phyloP scores from a whole-genome alignment of 352 stramenopile species.

The Pythium periplocum region DNA sequence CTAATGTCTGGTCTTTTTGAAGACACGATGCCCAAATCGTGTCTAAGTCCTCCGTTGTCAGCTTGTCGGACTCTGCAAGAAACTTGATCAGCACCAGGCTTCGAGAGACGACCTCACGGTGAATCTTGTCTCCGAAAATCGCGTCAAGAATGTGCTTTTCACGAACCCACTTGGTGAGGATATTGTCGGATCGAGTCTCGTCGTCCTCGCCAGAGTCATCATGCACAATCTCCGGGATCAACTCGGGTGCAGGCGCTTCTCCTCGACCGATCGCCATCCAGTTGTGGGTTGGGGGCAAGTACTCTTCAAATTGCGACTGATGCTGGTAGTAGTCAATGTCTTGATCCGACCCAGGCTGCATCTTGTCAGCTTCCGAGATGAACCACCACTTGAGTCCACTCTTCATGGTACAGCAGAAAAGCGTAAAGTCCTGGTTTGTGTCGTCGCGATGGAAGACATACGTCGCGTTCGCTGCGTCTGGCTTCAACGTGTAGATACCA shows the following conservation, averaged over 20 bases:
- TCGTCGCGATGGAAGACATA: constrained; percentile 73
- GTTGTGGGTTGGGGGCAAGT: constrained; percentile 82
- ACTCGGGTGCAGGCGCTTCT: constrained; percentile 56
- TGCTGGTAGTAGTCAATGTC: constrained; percentile 99
- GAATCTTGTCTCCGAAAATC: constrained; percentile 87
- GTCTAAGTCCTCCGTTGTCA: constrained; percentile 57
- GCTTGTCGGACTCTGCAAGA: constrained; percentile 71
- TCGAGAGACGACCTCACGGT: constrained; percentile 82
- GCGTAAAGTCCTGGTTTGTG: constrained; percentile 83
- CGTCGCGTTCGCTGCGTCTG: constrained; percentile 50
- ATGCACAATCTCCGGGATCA: constrained; percentile 58
- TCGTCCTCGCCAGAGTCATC: constrained; percentile 49
- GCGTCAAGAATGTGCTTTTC: constrained; percentile 76
- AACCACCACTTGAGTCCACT: constrained; percentile 99
- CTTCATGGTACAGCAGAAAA: constrained; percentile 98
- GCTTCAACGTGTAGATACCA: constrained; percentile 88
- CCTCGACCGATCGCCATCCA: constrained; percentile 87
- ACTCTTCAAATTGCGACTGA: constrained; percentile 93
- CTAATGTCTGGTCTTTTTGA: constrained; percentile 79
- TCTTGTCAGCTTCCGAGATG: constrained; percentile 95
- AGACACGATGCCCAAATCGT: constrained; percentile 79
- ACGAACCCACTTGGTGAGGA: constrained; percentile 67
- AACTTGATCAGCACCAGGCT: constrained; percentile 83
- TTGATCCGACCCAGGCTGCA: constrained; percentile 96
- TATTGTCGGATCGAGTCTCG: constrained; percentile 55